A percentile compares a stretch with the other conserved stretches of the same genome.
Conservation (phyloP, 371 early-diverging fungal genomes). For the Gilbertella persicaria region DNA sequence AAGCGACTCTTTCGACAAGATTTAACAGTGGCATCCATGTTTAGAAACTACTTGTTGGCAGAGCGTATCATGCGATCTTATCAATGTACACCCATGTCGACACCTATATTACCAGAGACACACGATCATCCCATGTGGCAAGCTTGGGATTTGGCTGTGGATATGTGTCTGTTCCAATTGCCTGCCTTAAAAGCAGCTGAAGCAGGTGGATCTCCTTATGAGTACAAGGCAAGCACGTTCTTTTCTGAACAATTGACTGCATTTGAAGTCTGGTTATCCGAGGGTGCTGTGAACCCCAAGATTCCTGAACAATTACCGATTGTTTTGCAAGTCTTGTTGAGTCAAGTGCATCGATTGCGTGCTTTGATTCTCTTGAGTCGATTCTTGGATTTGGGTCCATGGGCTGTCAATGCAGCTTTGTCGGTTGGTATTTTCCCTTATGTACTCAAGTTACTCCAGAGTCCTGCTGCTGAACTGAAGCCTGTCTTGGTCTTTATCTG, state of each 20-base stretch:
- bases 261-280: slow-evolving; percentile 95
- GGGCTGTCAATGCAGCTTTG: slow-evolving; percentile 93
- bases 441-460: slow-evolving; percentile 92
- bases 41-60: slow-evolving; percentile 94
- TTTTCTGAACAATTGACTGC: slow-evolving; percentile 96
- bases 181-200: slow-evolving; percentile 73
- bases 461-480: slow-evolving; percentile 91
- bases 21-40: slow-evolving; percentile 93
- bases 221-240: slow-evolving; percentile 84
- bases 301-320: slow-evolving; percentile 95
- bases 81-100: slow-evolving; percentile 88
- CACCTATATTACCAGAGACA: slow-evolving; percentile 83
- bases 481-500: slow-evolving; percentile 95
- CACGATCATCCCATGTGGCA: slow-evolving; percentile 97
- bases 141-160: slow-evolving; percentile 94
- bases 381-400: slow-evolving; percentile 93
- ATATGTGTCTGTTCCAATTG: slow-evolving; percentile 90
- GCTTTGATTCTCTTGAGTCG: slow-evolving; percentile 89
- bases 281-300: slow-evolving; percentile 65
- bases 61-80: slow-evolving; percentile 94
- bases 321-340: slow-evolving; percentile 92
- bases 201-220: slow-evolving; percentile 48
- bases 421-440: slow-evolving; percentile 97
- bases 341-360: slow-evolving; percentile 91
- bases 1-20: slow-evolving; percentile 94